phyloP scores from a whole-genome alignment of 2,329 filamentous ascomycete genomes.

The Cladosporium sp. region DNA sequence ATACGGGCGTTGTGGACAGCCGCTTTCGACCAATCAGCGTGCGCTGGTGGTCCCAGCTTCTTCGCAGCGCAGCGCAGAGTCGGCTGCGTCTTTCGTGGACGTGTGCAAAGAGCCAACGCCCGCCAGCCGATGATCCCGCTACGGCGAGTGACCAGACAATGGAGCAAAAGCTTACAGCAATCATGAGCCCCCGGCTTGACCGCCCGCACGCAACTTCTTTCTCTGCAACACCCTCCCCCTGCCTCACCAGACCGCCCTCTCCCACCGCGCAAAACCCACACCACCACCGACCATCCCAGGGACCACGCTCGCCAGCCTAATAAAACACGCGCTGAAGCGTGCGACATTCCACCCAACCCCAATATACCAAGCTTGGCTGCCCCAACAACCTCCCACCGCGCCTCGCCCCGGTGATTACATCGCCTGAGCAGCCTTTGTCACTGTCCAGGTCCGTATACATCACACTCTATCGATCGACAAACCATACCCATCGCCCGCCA shows the following conservation, averaged over 20 bases:
- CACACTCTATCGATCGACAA: not conserved
- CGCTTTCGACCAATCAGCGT: not conserved
- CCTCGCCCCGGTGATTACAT: not conserved
- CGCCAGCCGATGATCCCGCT: constrained; percentile 6
- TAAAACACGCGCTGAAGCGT: not conserved
- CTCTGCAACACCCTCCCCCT: not conserved
- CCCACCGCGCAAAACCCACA: not conserved
- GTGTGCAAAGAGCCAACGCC: constrained; percentile 3
- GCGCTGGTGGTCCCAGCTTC: not conserved
- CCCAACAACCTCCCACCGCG: not conserved
- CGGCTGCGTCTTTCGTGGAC: not conserved
- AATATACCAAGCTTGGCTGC: constrained; percentile 2
- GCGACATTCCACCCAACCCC: constrained; percentile 9
- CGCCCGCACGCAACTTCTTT: not conserved
- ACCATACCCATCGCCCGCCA: not conserved
- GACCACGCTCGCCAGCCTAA: constrained; percentile 6
- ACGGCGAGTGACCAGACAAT: constrained; percentile 4
- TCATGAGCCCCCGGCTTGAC: constrained; percentile 2
- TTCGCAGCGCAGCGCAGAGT: not conserved
- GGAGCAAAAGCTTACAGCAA: not conserved
- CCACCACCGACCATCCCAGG: not conserved
- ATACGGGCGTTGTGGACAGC: not conserved
- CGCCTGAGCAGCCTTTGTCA: not conserved
- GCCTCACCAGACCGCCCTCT: not conserved
- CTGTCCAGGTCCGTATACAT: not conserved